Evolutionary conservation across 345 rosid species (phyloP), one percentile per base, ranked within the genome.

Genomic region (Brassica cretica): DNA sequence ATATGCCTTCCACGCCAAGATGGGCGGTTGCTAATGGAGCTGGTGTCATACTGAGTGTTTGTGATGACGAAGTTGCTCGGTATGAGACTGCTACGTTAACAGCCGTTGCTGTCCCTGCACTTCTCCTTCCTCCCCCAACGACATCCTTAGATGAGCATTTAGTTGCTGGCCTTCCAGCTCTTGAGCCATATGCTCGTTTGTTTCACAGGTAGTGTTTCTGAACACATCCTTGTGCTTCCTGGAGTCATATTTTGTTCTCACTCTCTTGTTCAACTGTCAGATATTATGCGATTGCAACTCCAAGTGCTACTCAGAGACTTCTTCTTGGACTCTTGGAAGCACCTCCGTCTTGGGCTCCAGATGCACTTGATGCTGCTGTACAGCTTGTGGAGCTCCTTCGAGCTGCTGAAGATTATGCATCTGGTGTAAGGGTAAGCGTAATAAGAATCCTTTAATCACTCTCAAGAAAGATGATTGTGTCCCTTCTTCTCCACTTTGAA

Each of bases 11-110:
- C 7, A 89, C 97, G 14, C 98, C 98, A 41, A 86, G 97, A 76
- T 94, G 98, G 98, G 98, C 98, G 18, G 97, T 94, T 76, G 98
- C 98, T 60, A 94, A 94, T 82, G 97, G 98, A 76, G 98, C 98
- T 27, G 98, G 98, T 78, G 97, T 94, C 19, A 94, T 94, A 70
- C 80, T 94, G 75, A 94, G 98, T 64, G 98, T 94, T 71, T 94
- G 98, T 73, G 98, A 94, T 58, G 98, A 94, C 60, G 98, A 94
- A 87, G 97, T 94, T 77, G 89, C 93, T 70, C 97, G 97, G 64
- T 92, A 94, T 19, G 97, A 92, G 83, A 92, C 98, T 75, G 91
- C 97, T 61, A 89, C 97, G 56, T 83, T 94, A 76, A 94, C 98
- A 46, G 98, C 98, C 9, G 95, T 79, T 72, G 95, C 98, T 79